These are phyloP conservation scores for Pseudotsuga menziesii DNA, from an alignment of 75 land plant genomes.

Conservation along the genomic window DNA sequence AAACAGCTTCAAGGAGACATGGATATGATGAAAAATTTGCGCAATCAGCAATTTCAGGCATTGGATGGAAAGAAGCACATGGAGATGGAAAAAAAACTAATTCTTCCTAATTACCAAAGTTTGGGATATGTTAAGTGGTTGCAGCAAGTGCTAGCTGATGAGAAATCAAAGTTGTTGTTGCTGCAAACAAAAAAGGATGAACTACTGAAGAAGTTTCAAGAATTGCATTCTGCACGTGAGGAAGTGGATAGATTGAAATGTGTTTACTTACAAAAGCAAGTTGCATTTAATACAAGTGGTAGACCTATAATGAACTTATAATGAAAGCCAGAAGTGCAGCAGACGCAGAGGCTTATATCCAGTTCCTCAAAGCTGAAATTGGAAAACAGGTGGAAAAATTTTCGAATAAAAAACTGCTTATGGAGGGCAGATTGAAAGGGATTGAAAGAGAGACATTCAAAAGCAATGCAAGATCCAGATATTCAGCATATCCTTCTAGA, in stretches of 20 bases:
- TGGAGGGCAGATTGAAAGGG: too few species aligned
- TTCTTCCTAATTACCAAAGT: not conserved
- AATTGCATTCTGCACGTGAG: not conserved
- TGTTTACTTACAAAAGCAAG: not conserved
- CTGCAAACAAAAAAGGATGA: conserved; percentile 3
- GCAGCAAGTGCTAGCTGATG: conserved; percentile 1
- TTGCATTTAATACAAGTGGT: not conserved
- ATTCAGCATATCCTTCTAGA: too few species aligned
- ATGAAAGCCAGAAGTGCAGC: not conserved
- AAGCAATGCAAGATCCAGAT: too few species aligned
- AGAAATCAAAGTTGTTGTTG: not conserved
- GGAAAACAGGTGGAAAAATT: not conserved
- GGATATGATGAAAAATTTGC: not conserved
- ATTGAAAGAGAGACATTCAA: too few species aligned
- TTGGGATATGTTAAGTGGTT: not conserved
- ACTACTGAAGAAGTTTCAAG: not conserved
- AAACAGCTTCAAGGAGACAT: not conserved
- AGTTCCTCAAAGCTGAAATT: conserved; percentile 1
- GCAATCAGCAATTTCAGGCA: conserved; percentile 7
- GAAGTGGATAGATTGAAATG: not conserved
- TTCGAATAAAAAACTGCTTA: too few species aligned
- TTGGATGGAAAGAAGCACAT: conserved; percentile 1
- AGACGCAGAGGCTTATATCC: not conserved
- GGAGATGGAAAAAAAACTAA: not conserved
- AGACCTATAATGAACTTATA: not conserved